A percentile compares a stretch with the other conserved stretches of the same genome.
phyloP scores from a whole-genome alignment of 306 rosid genomes.

The Cicer yamashitae region DNA sequence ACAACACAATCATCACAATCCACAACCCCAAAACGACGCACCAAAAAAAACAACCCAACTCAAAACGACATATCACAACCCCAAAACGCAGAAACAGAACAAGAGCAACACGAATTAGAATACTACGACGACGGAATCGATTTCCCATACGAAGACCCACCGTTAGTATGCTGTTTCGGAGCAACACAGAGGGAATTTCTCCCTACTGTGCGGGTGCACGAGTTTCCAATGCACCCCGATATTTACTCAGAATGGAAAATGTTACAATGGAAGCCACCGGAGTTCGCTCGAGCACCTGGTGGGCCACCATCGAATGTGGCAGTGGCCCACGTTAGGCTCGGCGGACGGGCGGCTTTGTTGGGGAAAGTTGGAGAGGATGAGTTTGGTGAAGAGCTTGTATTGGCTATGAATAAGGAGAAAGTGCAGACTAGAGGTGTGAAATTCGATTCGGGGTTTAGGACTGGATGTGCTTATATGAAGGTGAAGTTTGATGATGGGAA shows the following conservation, averaged over 20 bases:
- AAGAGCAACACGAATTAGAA: background rate
- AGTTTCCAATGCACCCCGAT: slow-evolving; percentile 79
- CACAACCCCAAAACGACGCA: slow-evolving; percentile 64
- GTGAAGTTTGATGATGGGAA: slow-evolving; percentile 68
- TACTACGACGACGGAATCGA: slow-evolving; percentile 76
- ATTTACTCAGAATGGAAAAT: slow-evolving; percentile 91
- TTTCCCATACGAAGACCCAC: slow-evolving; percentile 74
- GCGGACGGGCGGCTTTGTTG: slow-evolving; percentile 87
- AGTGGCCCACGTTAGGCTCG: slow-evolving; percentile 83
- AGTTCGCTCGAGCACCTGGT: slow-evolving; percentile 81
- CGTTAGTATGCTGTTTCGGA: slow-evolving; percentile 87
- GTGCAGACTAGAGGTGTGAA: slow-evolving; percentile 85
- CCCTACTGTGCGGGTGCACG: slow-evolving; percentile 80
- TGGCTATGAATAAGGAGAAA: slow-evolving; percentile 77
- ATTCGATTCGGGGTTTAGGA: slow-evolving; percentile 54
- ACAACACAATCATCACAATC: slow-evolving; percentile 40
- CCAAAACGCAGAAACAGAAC: slow-evolving; percentile 18
- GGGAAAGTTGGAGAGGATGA: slow-evolving; percentile 85
- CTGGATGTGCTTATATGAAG: slow-evolving; percentile 68
- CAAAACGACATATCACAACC: slow-evolving; percentile 50
- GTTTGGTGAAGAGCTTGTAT: slow-evolving; percentile 71
- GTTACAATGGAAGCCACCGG: slow-evolving; percentile 99
- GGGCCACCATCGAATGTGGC: slow-evolving; percentile 87
- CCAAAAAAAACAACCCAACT: slow-evolving; percentile 56
- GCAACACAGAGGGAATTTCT: slow-evolving; percentile 79